phyloP scores from a whole-genome alignment of 352 stramenopile genomes.

The Globisporangium nunn region DNA sequence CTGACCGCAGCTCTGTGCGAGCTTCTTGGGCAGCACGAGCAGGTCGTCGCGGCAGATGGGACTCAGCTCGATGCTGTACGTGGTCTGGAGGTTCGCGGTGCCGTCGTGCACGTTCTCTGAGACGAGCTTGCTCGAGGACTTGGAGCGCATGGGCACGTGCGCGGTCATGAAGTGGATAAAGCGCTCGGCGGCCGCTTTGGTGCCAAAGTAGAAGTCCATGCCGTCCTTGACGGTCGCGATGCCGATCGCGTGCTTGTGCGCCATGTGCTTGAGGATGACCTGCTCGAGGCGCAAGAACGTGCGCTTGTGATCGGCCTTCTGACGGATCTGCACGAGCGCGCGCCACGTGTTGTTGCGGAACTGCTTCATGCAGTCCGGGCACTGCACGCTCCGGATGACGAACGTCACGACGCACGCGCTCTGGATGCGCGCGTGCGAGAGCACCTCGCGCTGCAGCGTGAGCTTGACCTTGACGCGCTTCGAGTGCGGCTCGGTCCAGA shows the following conservation, averaged over 20 bases:
- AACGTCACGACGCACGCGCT: conserved; percentile 64
- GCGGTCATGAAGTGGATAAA: conserved; percentile 58
- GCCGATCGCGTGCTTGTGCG: conserved; percentile 52
- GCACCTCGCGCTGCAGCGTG: conserved; percentile 58
- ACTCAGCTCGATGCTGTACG: conserved; percentile 61
- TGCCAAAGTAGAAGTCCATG: conserved; percentile 77
- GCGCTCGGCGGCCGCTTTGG: conserved; percentile 40
- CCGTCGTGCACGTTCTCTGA: conserved; percentile 61
- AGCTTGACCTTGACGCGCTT: conserved; percentile 74
- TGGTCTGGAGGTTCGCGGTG: conserved; percentile 61
- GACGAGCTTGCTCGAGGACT: conserved; percentile 67
- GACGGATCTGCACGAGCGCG: conserved; percentile 66
- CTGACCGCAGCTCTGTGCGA: conserved; percentile 57
- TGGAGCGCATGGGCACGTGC: conserved; percentile 63
- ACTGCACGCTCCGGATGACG: conserved; percentile 54
- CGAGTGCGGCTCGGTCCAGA: conserved; percentile 82
- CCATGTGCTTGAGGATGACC: conserved; percentile 68
- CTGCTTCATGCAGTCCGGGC: conserved; percentile 65
- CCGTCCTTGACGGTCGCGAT: conserved; percentile 62
- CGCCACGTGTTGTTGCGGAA: conserved; percentile 66
- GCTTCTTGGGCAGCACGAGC: conserved; percentile 44
- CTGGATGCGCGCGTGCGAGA: conserved; percentile 64
- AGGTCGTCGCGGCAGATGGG: conserved; percentile 77
- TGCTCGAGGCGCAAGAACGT: conserved; percentile 68
- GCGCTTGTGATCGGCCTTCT: conserved; percentile 70